These are phyloP conservation scores for Albifimbria verrucaria DNA, from an alignment of 2,329 filamentous ascomycete species.

Conservation along the genomic window DNA sequence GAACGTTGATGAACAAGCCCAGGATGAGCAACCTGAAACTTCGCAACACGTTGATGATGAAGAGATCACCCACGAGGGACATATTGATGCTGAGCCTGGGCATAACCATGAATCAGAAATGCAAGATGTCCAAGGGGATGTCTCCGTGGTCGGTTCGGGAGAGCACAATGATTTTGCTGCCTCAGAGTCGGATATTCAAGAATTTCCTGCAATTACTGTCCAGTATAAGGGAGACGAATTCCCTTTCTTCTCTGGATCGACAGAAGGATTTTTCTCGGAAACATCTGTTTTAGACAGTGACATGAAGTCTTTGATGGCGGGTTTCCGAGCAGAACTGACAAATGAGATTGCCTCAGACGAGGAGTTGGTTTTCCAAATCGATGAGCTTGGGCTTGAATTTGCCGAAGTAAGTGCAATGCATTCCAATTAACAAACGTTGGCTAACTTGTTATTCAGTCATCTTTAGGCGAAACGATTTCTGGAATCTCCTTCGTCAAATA, in stretches of 20 bases:
- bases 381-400: slow-evolving; percentile 51
- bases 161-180: slow-evolving; percentile 5
- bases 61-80: too few relatives aligned
- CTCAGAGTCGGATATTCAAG: neutral
- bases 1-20: neutral
- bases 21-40: too few relatives aligned
- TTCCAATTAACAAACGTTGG: neutral
- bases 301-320: slow-evolving; percentile 41
- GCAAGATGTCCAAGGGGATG: slow-evolving; percentile 5
- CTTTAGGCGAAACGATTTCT: slow-evolving; percentile 27
- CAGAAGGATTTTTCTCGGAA: slow-evolving; percentile 43
- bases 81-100: too few relatives aligned
- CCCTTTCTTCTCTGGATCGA: slow-evolving; percentile 33
- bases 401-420: slow-evolving; percentile 37
- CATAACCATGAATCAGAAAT: neutral
- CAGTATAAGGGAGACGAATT: slow-evolving; percentile 42
- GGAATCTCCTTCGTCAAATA: slow-evolving; percentile 38
- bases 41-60: too few relatives aligned
- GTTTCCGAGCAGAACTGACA: slow-evolving; percentile 42
- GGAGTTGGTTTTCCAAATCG: slow-evolving; percentile 48
- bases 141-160: slow-evolving; percentile 2
- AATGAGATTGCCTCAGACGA: slow-evolving; percentile 43
- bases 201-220: slow-evolving; percentile 36
- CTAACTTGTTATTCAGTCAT: slow-evolving; percentile 31
- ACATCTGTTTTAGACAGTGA: slow-evolving; percentile 37